A percentile compares a stretch with the other conserved stretches of the same genome.
Evolutionary conservation across 805 yeast genomes (phyloP).

Genomic region (Candida ponderosae): DNA sequence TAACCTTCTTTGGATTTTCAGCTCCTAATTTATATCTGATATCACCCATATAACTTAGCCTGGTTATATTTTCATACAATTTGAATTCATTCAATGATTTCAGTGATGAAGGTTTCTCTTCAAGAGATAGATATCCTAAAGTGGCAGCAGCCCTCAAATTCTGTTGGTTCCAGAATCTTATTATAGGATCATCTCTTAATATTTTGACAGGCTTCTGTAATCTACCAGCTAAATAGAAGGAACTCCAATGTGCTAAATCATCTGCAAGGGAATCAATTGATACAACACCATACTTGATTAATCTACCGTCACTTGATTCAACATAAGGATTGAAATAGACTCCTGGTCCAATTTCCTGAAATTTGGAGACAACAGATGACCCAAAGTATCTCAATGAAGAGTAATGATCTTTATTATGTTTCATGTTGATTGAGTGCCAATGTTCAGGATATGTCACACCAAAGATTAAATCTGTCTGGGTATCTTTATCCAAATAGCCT

Average conservation of each 20-base stretch:
- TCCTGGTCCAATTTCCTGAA: constrained; percentile 77
- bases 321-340: constrained; percentile 92
- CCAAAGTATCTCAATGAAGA: constrained; percentile 61
- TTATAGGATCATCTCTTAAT: constrained; percentile 53
- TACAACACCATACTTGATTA: constrained; percentile 83
- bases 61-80: constrained; percentile 70
- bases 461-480: constrained; percentile 82
- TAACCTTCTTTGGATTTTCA: constrained; percentile 84
- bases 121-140: constrained; percentile 33
- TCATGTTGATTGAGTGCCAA: constrained; percentile 72
- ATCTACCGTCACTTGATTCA: constrained; percentile 39
- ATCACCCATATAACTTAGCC: constrained; percentile 84
- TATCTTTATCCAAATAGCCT: constrained; percentile 36
- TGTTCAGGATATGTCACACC: constrained; percentile 67
- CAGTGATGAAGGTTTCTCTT: no score
- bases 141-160: constrained; percentile 76
- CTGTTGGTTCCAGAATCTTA: constrained; percentile 61
- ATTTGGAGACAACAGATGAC: constrained; percentile 42
- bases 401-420: constrained; percentile 67
- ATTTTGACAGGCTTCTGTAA: constrained; percentile 89
- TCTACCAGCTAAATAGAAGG: constrained; percentile 85
- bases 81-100: constrained; percentile 46
- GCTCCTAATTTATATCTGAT: constrained; percentile 80
- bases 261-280: constrained; percentile 48
- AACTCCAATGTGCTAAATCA: constrained; percentile 80